Evolutionary conservation across 768 basidiomycete species (phyloP).

Genomic region (Boletus sp.): DNA sequence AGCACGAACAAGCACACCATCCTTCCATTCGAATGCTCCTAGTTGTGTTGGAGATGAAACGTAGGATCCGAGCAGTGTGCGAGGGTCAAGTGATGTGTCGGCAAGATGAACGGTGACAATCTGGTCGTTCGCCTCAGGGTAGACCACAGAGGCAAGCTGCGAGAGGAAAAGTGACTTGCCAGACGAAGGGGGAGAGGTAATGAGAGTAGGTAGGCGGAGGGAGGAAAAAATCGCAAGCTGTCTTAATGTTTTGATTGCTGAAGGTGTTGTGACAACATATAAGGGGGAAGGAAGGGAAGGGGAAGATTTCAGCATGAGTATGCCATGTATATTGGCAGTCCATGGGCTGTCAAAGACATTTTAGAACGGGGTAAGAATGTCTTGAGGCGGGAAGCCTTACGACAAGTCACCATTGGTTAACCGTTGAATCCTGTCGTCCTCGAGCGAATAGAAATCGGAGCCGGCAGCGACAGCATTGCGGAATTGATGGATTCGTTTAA

Average conservation of each 20-base stretch:
- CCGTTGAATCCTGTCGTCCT: conserved; percentile 30
- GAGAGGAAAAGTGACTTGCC: conserved; percentile 83
- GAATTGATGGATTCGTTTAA: conserved; percentile 51
- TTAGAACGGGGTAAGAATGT: conserved; percentile 12
- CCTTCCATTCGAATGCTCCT: conserved; percentile 94
- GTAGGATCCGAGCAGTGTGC: conserved; percentile 90
- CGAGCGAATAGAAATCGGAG: conserved; percentile 46
- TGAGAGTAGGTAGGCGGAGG: conserved; percentile 70
- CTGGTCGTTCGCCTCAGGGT: conserved; percentile 60
- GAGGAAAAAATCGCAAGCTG: conserved; percentile 63
- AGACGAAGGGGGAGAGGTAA: conserved; percentile 84
- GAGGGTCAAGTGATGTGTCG: conserved; percentile 93
- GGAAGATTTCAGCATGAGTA: conserved; percentile 58
- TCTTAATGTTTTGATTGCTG: conserved; percentile 57
- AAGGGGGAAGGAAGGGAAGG: conserved; percentile 25
- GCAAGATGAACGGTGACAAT: conserved; percentile 88
- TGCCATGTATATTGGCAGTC: conserved; percentile 60
- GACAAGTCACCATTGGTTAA: conserved; percentile 53
- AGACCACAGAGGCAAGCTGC: conserved; percentile 67
- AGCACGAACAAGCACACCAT: conserved; percentile 87
- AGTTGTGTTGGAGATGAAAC: conserved; percentile 80
- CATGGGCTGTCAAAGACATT: conserved; percentile 44
- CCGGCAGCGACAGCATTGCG: conserved; percentile 46
- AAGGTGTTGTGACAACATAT: conserved; percentile 60
- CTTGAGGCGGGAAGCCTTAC: conserved; percentile 35